These are phyloP conservation scores for Ophiocordyceps camponoti-floridani DNA, from an alignment of 2,329 filamentous ascomycete species.

Conservation along the genomic window DNA sequence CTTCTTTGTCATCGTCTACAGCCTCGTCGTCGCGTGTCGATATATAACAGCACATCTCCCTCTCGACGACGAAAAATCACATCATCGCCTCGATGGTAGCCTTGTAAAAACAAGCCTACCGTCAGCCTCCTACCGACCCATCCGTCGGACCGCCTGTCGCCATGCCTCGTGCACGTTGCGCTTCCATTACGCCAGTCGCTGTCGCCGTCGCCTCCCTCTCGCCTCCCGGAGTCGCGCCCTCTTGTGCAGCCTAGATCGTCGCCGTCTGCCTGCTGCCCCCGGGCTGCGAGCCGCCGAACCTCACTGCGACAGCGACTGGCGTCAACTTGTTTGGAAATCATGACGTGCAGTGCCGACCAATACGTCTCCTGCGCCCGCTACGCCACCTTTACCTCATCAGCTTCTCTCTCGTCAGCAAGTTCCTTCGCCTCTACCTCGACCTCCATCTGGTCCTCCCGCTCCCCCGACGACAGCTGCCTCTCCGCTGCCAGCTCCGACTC, in stretches of 20 bases:
- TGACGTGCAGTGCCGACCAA: constrained; percentile 35
- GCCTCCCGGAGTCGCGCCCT: constrained; percentile 40
- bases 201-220: constrained; percentile 42
- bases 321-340: constrained; percentile 16
- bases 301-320: constrained; percentile 36
- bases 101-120: constrained; percentile 7
- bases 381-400: constrained; percentile 48
- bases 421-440: constrained; percentile 62
- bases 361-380: constrained; percentile 26
- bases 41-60: too few relatives aligned
- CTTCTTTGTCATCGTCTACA: not conserved
- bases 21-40: not conserved
- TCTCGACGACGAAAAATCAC: too few relatives aligned
- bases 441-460: constrained; percentile 49
- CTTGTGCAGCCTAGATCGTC: constrained; percentile 22
- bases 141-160: constrained; percentile 20
- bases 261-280: constrained; percentile 6
- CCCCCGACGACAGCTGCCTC: constrained; percentile 41
- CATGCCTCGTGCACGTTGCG: constrained; percentile 39
- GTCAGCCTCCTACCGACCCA: too few relatives aligned
- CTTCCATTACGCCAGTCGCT: constrained; percentile 39
- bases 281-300: constrained; percentile 29
- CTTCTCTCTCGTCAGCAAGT: constrained; percentile 24
- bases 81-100: constrained; percentile 1
- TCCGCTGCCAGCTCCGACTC: constrained; percentile 42